phyloP scores from a whole-genome alignment of 2,329 filamentous ascomycete species.

The Fusarium chaquense region DNA sequence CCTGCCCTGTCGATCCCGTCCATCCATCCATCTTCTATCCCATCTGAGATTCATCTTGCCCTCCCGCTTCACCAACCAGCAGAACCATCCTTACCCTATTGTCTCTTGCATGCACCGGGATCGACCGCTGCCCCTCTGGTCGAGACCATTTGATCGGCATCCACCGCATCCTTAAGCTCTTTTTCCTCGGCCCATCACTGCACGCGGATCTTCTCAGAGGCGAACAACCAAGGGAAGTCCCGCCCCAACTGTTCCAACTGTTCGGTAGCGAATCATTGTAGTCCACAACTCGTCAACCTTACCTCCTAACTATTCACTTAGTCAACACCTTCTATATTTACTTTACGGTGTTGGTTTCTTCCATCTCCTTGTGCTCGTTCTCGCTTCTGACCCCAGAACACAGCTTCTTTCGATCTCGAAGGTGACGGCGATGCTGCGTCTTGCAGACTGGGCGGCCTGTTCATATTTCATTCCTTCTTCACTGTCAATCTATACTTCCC shows the following conservation, averaged over 20 bases:
- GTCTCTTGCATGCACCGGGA: constrained; percentile 4
- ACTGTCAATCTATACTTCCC: not conserved
- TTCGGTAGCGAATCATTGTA: constrained; percentile 26
- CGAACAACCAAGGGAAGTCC: constrained; percentile 24
- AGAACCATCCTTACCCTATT: constrained; percentile 14
- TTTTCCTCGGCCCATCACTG: constrained; percentile 6
- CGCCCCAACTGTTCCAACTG: constrained; percentile 26
- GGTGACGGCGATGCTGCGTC: not conserved
- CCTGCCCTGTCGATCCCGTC: constrained; percentile 38
- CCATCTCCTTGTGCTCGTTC: not conserved
- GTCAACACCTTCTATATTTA: not conserved
- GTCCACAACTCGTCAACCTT: not conserved
- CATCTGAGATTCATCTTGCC: constrained; percentile 22
- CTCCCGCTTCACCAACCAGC: constrained; percentile 27
- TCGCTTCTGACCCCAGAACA: constrained; percentile 14
- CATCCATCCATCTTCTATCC: constrained; percentile 24
- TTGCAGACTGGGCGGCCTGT: constrained; percentile 1
- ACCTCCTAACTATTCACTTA: not conserved
- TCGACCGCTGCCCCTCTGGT: constrained; percentile 24
- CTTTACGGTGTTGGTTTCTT: not conserved
- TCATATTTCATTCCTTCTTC: not conserved
- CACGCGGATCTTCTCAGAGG: constrained; percentile 14
- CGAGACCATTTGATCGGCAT: constrained; percentile 41
- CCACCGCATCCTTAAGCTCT: constrained; percentile 9
- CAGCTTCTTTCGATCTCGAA: not conserved